These are phyloP conservation scores for Arctostaphylos glauca DNA, from an alignment of 148 eudicot genomes.

Conservation along the genomic window DNA sequence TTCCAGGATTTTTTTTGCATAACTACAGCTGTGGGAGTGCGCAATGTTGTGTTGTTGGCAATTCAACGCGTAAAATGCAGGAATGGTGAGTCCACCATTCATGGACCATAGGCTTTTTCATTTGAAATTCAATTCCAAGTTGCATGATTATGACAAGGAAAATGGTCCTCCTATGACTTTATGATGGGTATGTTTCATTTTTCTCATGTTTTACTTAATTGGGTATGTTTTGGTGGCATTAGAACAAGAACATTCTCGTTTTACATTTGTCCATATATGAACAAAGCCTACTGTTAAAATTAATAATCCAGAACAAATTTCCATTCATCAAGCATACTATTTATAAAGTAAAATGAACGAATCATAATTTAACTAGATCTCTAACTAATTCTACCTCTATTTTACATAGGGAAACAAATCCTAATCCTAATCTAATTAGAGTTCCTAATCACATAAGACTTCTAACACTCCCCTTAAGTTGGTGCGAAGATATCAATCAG, in stretches of 20 bases:
- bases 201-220: neutral
- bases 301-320: too few relatives aligned
- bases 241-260: slow-evolving; percentile 4
- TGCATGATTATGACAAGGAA: slow-evolving; percentile 22
- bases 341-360: too few relatives aligned
- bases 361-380: too few relatives aligned
- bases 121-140: slow-evolving; percentile 15
- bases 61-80: slow-evolving; percentile 13
- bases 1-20: slow-evolving; percentile 2
- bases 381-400: too few relatives aligned
- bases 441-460: too few relatives aligned
- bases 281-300: slow-evolving; percentile 8
- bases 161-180: slow-evolving; percentile 23
- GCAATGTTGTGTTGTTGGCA: slow-evolving; percentile 27
- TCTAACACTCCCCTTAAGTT: too few relatives aligned
- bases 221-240: neutral
- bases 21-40: neutral
- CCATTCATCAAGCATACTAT: too few relatives aligned
- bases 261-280: slow-evolving; percentile 13
- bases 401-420: too few relatives aligned
- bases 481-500: too few relatives aligned
- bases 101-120: slow-evolving; percentile 22
- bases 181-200: neutral
- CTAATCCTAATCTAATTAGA: too few relatives aligned
- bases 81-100: slow-evolving; percentile 24